Conservation (phyloP, 164 flowering plant species). For the Vitis rotundifolia region DNA sequence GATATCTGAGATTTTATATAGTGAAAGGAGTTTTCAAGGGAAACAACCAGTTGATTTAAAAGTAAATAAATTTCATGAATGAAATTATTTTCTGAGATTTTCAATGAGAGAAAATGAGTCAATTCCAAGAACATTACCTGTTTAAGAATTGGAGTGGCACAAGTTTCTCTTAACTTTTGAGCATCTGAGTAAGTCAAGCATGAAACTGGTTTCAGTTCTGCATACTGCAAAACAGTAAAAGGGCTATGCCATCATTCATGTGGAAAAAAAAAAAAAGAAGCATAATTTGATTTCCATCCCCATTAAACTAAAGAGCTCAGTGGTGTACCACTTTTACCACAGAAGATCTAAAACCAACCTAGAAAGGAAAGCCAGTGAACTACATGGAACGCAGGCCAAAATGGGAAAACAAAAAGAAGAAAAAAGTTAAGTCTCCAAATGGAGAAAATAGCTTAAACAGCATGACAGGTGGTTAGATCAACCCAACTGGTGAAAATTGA, state of each 20-base stretch:
- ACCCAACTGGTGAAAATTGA: too few species aligned
- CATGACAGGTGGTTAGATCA: too few species aligned
- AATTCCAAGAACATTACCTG: conserved; percentile 53
- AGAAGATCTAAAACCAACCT: background rate
- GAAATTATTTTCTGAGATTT: background rate
- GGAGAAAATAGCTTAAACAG: too few species aligned
- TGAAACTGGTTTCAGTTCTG: conserved; percentile 97
- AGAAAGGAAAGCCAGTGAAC: background rate
- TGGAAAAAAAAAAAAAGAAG: background rate
- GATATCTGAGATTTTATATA: too few species aligned
- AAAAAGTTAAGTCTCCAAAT: background rate
- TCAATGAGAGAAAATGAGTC: background rate
- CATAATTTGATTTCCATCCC: background rate
- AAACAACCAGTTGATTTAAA: background rate
- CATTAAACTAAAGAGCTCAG: background rate
- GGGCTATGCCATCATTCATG: background rate
- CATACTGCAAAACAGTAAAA: conserved; percentile 59
- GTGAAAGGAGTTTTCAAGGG: background rate
- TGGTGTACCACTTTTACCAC: background rate
- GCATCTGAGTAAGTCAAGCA: conserved; percentile 91
- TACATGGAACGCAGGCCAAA: background rate
- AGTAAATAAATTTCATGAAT: background rate
- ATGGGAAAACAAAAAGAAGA: background rate
- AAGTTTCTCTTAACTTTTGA: conserved; percentile 61
- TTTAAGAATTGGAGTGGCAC: conserved; percentile 84